Evolutionary conservation across 2,329 filamentous ascomycete species (phyloP).

Genomic region (Bretziella fagacearum): DNA sequence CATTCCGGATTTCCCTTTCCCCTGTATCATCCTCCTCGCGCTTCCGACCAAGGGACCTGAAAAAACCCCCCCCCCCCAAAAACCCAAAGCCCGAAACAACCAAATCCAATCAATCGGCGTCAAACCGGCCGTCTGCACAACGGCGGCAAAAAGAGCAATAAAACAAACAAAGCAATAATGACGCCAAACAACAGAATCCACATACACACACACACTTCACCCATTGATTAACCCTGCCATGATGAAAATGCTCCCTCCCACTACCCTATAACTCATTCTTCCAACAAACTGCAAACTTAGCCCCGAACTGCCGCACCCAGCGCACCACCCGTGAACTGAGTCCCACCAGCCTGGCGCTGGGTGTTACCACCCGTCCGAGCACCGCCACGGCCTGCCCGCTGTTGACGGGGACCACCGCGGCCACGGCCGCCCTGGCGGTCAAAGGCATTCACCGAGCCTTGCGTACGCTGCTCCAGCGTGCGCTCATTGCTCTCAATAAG

Average conservation of each 20-base stretch:
- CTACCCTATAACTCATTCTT: background rate
- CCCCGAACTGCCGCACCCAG: constrained; percentile 51
- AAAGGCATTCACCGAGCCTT: constrained; percentile 89
- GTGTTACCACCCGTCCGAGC: constrained; percentile 39
- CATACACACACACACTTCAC: background rate
- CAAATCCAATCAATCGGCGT: too few species aligned
- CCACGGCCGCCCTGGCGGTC: constrained; percentile 75
- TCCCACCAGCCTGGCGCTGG: constrained; percentile 53
- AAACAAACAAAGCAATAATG: constrained; percentile 3
- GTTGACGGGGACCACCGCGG: constrained; percentile 51
- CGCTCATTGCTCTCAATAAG: constrained; percentile 97
- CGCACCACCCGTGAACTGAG: constrained; percentile 68
- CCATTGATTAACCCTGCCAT: constrained; percentile 5
- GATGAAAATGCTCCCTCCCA: background rate
- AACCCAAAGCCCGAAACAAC: too few species aligned
- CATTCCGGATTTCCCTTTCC: background rate
- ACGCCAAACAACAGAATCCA: constrained; percentile 3
- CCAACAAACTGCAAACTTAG: constrained; percentile 22
- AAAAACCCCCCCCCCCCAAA: background rate
- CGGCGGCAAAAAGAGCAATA: background rate
- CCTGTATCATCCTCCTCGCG: background rate
- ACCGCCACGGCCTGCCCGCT: constrained; percentile 30
- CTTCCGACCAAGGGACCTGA: background rate
- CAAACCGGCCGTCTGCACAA: too few species aligned
- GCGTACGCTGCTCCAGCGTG: constrained; percentile 89